A percentile compares a stretch with the other conserved stretches of the same genome.
Evolutionary conservation across 1,284 basidiomycete species (phyloP).

Genomic region (Athelia psychrophila): DNA sequence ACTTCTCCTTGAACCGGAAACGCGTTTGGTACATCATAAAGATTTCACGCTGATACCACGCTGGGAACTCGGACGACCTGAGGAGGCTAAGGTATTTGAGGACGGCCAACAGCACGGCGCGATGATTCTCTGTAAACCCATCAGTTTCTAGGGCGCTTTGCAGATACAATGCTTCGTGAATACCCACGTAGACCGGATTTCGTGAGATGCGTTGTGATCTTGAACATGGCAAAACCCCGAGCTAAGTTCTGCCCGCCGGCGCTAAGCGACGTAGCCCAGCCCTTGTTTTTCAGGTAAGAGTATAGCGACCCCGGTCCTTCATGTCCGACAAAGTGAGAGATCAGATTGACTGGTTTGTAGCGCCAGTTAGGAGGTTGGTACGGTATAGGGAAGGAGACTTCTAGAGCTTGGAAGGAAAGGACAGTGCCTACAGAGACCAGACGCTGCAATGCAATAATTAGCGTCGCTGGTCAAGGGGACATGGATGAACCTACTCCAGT

Average conservation of each 20-base stretch:
- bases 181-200: conserved; percentile 80
- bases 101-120: conserved; percentile 66
- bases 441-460: conserved; percentile 40
- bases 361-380: conserved; percentile 82
- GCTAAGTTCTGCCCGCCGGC: conserved; percentile 75
- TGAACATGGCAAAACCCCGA: conserved; percentile 89
- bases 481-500: conserved; percentile 58
- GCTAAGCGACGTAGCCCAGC: conserved; percentile 85
- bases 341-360: conserved; percentile 79
- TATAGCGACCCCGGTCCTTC: conserved; percentile 95
- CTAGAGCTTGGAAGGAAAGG: conserved; percentile 85
- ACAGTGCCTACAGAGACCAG: conserved; percentile 90
- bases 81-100: conserved; percentile 92
- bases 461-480: conserved; percentile 3
- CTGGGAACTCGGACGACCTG: conserved; percentile 63
- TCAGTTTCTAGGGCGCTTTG: conserved; percentile 2
- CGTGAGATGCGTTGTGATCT: conserved; percentile 81
- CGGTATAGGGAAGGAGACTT: conserved; percentile 86
- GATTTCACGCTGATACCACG: conserved; percentile 81
- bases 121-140: conserved; percentile 65
- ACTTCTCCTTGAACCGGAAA: conserved; percentile 91
- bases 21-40: conserved; percentile 71
- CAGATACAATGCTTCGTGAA: too few relatives aligned
- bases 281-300: conserved; percentile 89
- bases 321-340: conserved; percentile 91